phyloP scores from a whole-genome alignment of 1,139 yeast species.

The Yamadazyma conglobata region DNA sequence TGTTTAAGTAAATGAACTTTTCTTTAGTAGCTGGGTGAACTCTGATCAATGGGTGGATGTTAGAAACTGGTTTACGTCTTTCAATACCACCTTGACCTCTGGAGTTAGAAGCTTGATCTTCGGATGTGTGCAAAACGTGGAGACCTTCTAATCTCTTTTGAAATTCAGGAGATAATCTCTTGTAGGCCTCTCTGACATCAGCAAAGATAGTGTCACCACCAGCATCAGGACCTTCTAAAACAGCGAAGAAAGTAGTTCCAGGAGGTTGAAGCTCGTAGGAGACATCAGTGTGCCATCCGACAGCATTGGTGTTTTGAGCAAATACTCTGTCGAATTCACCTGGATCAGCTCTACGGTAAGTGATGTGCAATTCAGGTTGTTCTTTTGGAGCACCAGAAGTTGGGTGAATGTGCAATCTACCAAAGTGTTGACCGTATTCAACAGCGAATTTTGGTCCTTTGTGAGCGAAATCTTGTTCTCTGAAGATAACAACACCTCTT shows the following conservation, averaged over 20 bases:
- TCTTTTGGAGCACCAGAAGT: conserved; percentile 62
- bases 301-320: conserved; percentile 27
- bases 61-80: conserved; percentile 41
- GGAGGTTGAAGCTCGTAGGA: conserved; percentile 67
- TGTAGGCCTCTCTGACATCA: conserved; percentile 57
- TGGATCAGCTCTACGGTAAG: conserved; percentile 49
- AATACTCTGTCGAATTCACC: conserved; percentile 27
- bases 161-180: conserved; percentile 57
- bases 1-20: conserved; percentile 51
- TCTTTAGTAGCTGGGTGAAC: conserved; percentile 55
- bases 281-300: conserved; percentile 62
- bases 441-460: conserved; percentile 49
- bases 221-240: conserved; percentile 53
- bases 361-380: conserved; percentile 55
- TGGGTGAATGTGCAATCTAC: conserved; percentile 68
- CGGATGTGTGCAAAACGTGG: conserved; percentile 60
- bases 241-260: conserved; percentile 53
- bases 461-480: conserved; percentile 56
- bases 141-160: conserved; percentile 51
- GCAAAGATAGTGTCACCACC: conserved; percentile 71
- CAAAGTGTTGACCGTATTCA: conserved; percentile 55
- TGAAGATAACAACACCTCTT: conserved; percentile 63
- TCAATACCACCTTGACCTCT: conserved; percentile 38
- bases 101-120: conserved; percentile 58
- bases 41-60: conserved; percentile 55